These are phyloP conservation scores for Flaveria floridana DNA, from an alignment of 140 eudicot genomes.

Conservation along the genomic window DNA sequence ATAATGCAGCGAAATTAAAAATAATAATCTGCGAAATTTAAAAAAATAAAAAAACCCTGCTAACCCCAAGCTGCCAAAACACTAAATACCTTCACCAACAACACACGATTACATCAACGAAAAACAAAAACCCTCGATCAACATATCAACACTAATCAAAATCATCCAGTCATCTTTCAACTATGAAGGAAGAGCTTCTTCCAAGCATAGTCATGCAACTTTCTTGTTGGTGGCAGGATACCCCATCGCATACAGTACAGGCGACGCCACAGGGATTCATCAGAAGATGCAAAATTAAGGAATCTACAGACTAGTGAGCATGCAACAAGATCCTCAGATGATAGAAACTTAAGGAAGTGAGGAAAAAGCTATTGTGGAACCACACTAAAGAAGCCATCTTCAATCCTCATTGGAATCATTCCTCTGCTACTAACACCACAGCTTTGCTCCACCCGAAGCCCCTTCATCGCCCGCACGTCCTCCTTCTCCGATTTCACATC, in stretches of 20 bases:
- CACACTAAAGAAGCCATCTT: constrained; percentile 58
- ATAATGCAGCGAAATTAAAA: no score
- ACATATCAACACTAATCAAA: no score
- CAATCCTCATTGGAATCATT: constrained; percentile 46
- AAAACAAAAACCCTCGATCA: no score
- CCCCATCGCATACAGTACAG: constrained; percentile 98
- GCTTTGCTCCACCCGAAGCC: constrained; percentile 41
- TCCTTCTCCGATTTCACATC: constrained; percentile 38
- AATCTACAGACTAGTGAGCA: constrained; percentile 82
- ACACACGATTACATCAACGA: no score
- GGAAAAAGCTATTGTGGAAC: constrained; percentile 75
- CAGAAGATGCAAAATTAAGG: constrained; percentile 66
- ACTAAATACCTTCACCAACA: no score
- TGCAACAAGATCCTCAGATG: constrained; percentile 93
- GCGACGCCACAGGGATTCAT: constrained; percentile 88
- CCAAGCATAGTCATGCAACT: constrained; percentile 82
- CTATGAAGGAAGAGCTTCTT: constrained; percentile 59
- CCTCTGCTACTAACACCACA: constrained; percentile 25
- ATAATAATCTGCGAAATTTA: no score
- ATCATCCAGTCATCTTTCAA: no score
- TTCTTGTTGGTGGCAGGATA: constrained; percentile 55
- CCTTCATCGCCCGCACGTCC: constrained; percentile 44
- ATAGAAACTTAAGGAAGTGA: constrained; percentile 82
- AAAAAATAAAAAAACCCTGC: no score
- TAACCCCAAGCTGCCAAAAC: no score